Evolutionary conservation across 768 basidiomycete genomes (phyloP).

Genomic region (Collybiopsis confluens): DNA sequence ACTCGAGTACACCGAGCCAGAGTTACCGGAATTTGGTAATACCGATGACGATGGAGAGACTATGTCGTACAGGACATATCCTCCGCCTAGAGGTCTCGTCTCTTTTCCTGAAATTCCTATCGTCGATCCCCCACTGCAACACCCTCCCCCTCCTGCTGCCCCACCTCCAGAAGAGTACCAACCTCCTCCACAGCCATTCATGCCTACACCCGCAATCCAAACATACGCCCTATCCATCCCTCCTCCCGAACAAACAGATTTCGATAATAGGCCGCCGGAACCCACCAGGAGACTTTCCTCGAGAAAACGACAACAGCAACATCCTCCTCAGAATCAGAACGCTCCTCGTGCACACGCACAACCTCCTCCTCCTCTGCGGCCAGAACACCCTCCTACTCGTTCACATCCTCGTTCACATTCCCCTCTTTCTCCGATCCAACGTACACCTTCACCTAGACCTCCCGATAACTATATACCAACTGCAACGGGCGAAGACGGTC

Average conservation of each 20-base stretch:
- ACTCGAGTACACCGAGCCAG: not conserved
- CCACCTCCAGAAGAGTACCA: not conserved
- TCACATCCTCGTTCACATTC: too few species aligned
- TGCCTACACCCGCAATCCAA: slow-evolving; percentile 2
- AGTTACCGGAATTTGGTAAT: not conserved
- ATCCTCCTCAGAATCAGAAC: not conserved
- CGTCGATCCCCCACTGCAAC: not conserved
- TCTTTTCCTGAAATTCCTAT: not conserved
- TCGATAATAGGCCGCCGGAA: not conserved
- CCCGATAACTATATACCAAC: slow-evolving; percentile 7
- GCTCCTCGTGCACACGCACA: not conserved
- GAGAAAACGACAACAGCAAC: not conserved
- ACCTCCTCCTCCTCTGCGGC: too few species aligned
- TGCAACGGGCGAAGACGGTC: not conserved
- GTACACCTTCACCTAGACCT: slow-evolving; percentile 1
- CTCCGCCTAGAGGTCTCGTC: not conserved
- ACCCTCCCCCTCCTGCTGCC: not conserved
- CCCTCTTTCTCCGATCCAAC: not conserved
- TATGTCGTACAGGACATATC: not conserved
- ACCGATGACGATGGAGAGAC: not conserved
- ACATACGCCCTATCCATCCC: slow-evolving; percentile 2
- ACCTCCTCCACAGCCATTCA: not conserved
- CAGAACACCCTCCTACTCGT: too few species aligned
- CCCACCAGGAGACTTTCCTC: not conserved
- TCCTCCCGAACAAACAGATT: not conserved